These are phyloP conservation scores for Lachnellula cervina DNA, from an alignment of 2,329 filamentous ascomycete genomes.

Conservation along the genomic window DNA sequence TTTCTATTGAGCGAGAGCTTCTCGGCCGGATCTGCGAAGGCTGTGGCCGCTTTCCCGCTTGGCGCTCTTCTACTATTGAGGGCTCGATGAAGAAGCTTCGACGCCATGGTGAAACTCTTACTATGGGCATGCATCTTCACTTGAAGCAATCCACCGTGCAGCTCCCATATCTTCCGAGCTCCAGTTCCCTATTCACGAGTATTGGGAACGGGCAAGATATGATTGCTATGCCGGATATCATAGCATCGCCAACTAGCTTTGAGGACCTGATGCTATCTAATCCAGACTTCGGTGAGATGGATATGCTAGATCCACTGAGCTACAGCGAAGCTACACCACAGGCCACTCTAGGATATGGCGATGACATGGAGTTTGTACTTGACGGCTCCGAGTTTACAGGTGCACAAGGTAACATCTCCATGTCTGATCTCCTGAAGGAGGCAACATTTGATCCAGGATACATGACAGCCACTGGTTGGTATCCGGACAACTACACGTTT, in stretches of 20 bases:
- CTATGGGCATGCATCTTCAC: neutral
- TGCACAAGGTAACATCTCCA: neutral
- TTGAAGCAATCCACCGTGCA: neutral
- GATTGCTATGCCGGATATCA: neutral
- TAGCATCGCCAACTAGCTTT: neutral
- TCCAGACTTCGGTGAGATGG: neutral
- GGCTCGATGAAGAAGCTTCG: neutral
- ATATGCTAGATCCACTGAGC: neutral
- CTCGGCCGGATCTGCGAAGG: neutral
- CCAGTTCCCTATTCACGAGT: neutral
- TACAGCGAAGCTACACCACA: neutral
- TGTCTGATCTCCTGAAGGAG: neutral
- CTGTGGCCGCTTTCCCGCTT: neutral
- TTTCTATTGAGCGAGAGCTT: neutral
- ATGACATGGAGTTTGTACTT: neutral
- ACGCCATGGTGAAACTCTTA: neutral
- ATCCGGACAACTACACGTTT: neutral
- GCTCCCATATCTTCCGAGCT: neutral
- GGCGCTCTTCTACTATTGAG: neutral
- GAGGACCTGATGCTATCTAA: neutral
- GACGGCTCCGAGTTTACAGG: neutral
- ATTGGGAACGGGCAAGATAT: neutral
- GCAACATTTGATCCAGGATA: neutral
- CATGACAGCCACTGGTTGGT: neutral
- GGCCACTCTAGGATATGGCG: neutral